These are phyloP conservation scores for Glomus cerebriforme DNA, from an alignment of 192 early-diverging fungal species.

Conservation along the genomic window DNA sequence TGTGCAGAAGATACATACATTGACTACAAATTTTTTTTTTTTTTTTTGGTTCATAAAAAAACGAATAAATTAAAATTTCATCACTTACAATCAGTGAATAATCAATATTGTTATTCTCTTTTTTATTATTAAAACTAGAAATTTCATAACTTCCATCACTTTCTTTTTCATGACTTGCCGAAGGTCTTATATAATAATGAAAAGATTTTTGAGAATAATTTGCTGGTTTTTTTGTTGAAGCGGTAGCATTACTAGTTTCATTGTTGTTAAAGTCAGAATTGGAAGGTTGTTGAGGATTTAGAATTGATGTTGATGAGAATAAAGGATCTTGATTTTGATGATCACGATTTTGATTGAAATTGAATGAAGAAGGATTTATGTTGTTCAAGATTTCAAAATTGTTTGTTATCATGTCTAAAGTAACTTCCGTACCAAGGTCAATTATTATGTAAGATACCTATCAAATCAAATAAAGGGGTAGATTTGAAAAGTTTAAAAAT, in stretches of 20 bases:
- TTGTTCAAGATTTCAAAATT: background rate
- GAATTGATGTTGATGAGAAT: background rate
- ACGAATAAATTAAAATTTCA: no score
- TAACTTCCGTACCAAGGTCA: conserved; percentile 5
- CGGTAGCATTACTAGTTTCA: background rate
- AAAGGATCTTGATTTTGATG: background rate
- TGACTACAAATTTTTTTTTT: no score
- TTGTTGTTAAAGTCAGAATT: background rate
- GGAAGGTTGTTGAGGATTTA: background rate
- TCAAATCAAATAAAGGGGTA: background rate
- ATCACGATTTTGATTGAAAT: background rate
- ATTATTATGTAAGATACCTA: background rate
- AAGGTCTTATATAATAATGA: background rate
- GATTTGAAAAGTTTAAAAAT: no score
- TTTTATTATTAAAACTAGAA: background rate
- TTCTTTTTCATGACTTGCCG: background rate
- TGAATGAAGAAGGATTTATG: background rate
- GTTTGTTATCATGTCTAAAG: conserved; percentile 8
- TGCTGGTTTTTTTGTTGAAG: background rate
- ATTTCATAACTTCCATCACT: background rate
- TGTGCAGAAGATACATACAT: no score
- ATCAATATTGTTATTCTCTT: background rate
- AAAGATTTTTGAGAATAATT: background rate
- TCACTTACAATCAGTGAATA: conserved; percentile 15
- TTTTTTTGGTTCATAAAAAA: no score